Percentiles rank a stretch among this genome's conserved stretches.
Evolutionary conservation across 345 rosid genomes (phyloP).

Genomic region (Sapria himalayana): DNA sequence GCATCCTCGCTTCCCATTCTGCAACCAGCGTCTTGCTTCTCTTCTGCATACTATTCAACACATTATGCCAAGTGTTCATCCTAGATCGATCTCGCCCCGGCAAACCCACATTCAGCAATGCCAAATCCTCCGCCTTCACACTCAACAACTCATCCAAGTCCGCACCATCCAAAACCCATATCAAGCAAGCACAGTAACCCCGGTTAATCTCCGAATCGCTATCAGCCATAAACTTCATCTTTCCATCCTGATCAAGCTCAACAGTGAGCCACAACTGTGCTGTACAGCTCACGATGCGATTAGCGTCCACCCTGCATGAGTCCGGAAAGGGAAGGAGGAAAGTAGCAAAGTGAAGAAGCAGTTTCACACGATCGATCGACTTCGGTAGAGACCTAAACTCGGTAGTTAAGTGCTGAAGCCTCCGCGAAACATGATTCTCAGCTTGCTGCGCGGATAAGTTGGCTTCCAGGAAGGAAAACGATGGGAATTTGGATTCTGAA

Average conservation of each 20-base stretch:
- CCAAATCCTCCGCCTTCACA: constrained; percentile 47
- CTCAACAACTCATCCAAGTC: constrained; percentile 51
- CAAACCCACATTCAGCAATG: constrained; percentile 53
- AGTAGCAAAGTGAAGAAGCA: constrained; percentile 51
- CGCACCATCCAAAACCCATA: constrained; percentile 64
- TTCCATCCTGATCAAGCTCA: constrained; percentile 29
- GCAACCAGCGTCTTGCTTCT: constrained; percentile 21
- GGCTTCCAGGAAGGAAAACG: no score
- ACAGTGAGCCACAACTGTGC: constrained; percentile 75
- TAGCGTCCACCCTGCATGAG: constrained; percentile 33
- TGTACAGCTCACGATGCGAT: constrained; percentile 59
- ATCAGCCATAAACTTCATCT: constrained; percentile 48
- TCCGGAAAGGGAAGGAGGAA: constrained; percentile 41
- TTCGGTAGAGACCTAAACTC: constrained; percentile 41
- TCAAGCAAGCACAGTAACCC: constrained; percentile 55
- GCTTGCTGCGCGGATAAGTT: no score
- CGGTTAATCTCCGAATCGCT: constrained; percentile 84
- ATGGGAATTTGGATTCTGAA: no score
- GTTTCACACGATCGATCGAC: constrained; percentile 67
- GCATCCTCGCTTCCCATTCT: neutral
- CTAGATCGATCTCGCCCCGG: constrained; percentile 45
- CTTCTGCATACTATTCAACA: constrained; percentile 36
- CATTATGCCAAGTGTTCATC: constrained; percentile 73
- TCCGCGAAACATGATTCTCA: no score
- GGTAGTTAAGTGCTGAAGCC: constrained; percentile 22